Evolutionary conservation across 495 filamentous ascomycete genomes (phyloP), one percentile per base, ranked within the genome.

Genomic region (Parathielavia appendiculata): DNA sequence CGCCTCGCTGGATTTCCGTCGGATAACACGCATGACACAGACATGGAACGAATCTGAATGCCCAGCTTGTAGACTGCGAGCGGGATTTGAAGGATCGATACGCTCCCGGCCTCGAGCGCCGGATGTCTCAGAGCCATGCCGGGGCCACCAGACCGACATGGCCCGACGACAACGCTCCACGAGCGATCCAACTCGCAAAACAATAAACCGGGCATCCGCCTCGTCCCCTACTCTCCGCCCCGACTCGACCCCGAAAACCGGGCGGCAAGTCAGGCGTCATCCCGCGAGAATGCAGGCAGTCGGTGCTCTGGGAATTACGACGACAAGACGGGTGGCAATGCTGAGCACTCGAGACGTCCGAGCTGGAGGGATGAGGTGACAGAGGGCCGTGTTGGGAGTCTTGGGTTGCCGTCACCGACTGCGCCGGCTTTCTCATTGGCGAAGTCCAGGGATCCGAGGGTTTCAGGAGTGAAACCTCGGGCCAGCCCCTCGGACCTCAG

Each of bases 101-200:
- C 46, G 47, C 55, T 64, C 60, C 69, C 66, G 69, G 67, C 62
- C 61, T 52, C 64, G 54, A 50, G 49, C 55, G 53, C 68, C 68
- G 64, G 59, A 51, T 49, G 60, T 64, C 48, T 63, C 58, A 65
- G 61, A 60, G 69, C 69, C 65, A 72, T 72, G 70, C 71, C 70
- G 70, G 68, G 66, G 61, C 65, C 70, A 55, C 54, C 64, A 36
- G 48, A 55, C 55, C 66, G 70, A 67, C 66, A 69, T 66, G 66
- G 65, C 66, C 66, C 49, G 56, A 50, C 68, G 23, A 62, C 63
- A 61, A 80, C 84, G 46, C 74, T 86, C 55, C 78, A 79, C 66
- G 77, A 83, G 63, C 77, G 81, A 57, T 76, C 76, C 19, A 71
- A 78, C 36, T 83, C 83, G 60, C 74, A 81, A 58, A 77, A 69